These are phyloP conservation scores for Penicillium sp. DNA, from an alignment of 2,329 filamentous ascomycete genomes.

Conservation along the genomic window DNA sequence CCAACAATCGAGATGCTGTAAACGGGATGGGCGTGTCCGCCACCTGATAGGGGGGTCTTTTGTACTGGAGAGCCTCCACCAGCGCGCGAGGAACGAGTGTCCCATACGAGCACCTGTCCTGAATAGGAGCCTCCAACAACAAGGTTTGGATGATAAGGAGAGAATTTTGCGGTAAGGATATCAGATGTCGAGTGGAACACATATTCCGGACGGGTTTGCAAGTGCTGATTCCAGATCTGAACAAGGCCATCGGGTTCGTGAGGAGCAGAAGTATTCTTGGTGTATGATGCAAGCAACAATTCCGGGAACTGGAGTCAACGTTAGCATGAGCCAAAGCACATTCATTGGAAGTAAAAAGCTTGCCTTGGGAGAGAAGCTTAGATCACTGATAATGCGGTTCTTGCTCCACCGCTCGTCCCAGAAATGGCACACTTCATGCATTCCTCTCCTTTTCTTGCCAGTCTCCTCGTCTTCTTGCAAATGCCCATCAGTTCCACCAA, in stretches of 20 bases:
- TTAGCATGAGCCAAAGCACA: conserved; percentile 15
- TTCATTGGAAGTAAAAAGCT: conserved; percentile 3
- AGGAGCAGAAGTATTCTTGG: conserved; percentile 92
- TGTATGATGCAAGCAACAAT: conserved; percentile 89
- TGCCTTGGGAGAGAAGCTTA: conserved; percentile 90
- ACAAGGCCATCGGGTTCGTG: conserved; percentile 91
- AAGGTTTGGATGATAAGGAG: conserved; percentile 95
- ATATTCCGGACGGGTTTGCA: conserved; percentile 92
- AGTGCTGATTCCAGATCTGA: conserved; percentile 94
- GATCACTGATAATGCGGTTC: conserved; percentile 93
- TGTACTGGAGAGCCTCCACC: conserved; percentile 70
- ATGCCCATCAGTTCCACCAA: conserved; percentile 67
- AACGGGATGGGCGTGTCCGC: conserved; percentile 92
- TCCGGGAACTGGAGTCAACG: conserved; percentile 67
- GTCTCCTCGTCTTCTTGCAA: conserved; percentile 75
- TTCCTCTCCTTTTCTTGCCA: conserved; percentile 44
- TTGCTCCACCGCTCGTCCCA: conserved; percentile 95
- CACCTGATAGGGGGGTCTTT: conserved; percentile 92
- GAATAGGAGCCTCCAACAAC: conserved; percentile 96
- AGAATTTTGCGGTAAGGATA: conserved; percentile 92
- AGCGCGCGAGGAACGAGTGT: conserved; percentile 82
- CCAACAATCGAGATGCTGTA: conserved; percentile 95
- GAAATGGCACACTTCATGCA: conserved; percentile 85
- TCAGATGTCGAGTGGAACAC: conserved; percentile 96
- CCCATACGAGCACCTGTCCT: conserved; percentile 94